Evolutionary conservation across 148 eudicot genomes (phyloP).

Genomic region (Nyssa sinensis): DNA sequence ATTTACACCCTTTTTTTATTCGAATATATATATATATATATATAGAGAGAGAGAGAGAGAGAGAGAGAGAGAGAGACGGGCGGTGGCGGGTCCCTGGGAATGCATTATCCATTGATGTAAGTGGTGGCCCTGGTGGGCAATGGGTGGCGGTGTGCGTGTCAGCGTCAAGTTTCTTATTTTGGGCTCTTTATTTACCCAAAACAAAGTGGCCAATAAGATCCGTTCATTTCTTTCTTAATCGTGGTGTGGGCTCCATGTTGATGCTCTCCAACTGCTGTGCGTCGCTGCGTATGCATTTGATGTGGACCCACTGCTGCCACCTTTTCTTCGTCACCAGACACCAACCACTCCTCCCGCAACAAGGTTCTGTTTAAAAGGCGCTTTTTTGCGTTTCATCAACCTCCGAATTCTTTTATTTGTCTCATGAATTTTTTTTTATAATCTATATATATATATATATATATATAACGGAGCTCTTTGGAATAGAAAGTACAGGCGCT

Average conservation of each 20-base stretch:
- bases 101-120: background rate
- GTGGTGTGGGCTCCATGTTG: constrained; percentile 8
- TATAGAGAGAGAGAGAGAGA: background rate
- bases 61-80: background rate
- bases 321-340: too few species aligned
- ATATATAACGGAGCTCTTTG: too few species aligned
- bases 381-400: too few species aligned
- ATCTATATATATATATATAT: too few species aligned
- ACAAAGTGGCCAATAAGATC: background rate
- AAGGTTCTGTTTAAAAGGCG: too few species aligned
- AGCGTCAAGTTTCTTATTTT: background rate
- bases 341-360: background rate
- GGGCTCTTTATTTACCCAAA: background rate
- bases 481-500: too few species aligned
- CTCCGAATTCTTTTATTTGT: too few species aligned
- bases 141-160: background rate
- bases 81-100: background rate
- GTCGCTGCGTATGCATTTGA: constrained; percentile 24
- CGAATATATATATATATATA: too few species aligned
- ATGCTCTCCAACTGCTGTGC: constrained; percentile 23
- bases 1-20: background rate
- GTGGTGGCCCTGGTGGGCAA: background rate
- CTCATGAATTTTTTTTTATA: too few species aligned
- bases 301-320: background rate
- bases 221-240: background rate